Base-by-base conservation (phyloP, 805 yeast genomes). In the Kluyveromyces dobzhanskii region DNA sequence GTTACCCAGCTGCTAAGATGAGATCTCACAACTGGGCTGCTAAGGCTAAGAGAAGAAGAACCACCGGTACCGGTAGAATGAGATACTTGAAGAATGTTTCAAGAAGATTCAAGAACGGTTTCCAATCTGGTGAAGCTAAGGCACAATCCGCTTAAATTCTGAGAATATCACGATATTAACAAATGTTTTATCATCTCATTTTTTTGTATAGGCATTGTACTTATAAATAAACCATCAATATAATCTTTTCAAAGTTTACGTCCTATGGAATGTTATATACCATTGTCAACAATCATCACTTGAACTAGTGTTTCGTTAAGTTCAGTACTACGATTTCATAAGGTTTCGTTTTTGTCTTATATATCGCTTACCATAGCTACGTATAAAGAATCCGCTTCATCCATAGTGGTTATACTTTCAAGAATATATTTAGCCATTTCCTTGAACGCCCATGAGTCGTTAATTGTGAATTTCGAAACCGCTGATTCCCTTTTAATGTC, bases 1-100 rank as follows among this genome's bases (percentile, higher is more conserved):
- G 98, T 66, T 92, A 92, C 83, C 98, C 98, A 76, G 86, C 97
- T 66, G 97, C 97, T 63, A 92, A 92, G 79, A 70, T 83, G 74
- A 88, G 98, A 85, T 80, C 86, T 65, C 83, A 74, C 95, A 92
- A 92, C 96, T 92, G 98, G 98, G 96, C 94, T 71, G 73, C 74
- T 58, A 92, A 92, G 84, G 95, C 97, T 67, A 85, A 88, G 83
- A 87, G 98, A 86, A 87, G 98, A 85, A 83, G 84, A 73, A 92
- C 98, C 59, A 88, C 97, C 61, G 98, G 98, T 79, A 80, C 97
- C 70, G 98, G 98, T 75, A 94, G 98, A 78, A 85, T 86, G 94
- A 77, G 88, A 71, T 78, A 90, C 87, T 80, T 92, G 73, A 92
- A 90, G 80, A 81, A 80, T 73, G 95, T 92, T 62, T 74, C 92